A percentile compares a stretch with the other conserved stretches of the same genome.
These are phyloP conservation scores for Diplotaxis tenuifolia DNA, from an alignment of 345 rosid genomes.

Conservation along the genomic window DNA sequence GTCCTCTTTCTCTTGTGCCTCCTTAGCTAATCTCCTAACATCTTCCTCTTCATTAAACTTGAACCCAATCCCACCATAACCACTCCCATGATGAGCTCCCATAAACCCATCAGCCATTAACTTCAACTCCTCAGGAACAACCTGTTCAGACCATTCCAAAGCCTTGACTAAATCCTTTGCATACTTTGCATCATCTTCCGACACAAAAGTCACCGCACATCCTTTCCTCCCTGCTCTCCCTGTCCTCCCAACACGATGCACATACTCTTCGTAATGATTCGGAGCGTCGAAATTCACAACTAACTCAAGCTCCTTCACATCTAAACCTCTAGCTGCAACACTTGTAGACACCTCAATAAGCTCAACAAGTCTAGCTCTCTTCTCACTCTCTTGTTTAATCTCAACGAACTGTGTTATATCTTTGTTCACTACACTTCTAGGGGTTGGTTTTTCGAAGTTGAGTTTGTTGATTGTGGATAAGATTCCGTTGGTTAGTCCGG, in stretches of 20 bases:
- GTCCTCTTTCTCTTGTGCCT: slow-evolving; percentile 80
- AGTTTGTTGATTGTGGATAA: slow-evolving; percentile 83
- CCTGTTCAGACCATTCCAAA: slow-evolving; percentile 85
- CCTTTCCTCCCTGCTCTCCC: slow-evolving; percentile 96
- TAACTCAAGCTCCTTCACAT: slow-evolving; percentile 92
- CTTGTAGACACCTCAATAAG: slow-evolving; percentile 98
- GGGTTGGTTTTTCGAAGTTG: slow-evolving; percentile 82
- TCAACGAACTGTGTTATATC: slow-evolving; percentile 89
- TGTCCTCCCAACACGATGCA: slow-evolving; percentile 93
- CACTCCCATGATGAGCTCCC: neutral
- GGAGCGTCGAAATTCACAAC: slow-evolving; percentile 88
- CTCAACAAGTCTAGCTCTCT: slow-evolving; percentile 77
- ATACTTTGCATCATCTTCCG: slow-evolving; percentile 88
- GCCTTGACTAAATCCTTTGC: slow-evolving; percentile 97
- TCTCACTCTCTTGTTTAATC: slow-evolving; percentile 80
- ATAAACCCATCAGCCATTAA: neutral
- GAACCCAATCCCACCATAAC: neutral
- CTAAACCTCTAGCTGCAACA: slow-evolving; percentile 94
- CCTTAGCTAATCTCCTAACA: slow-evolving; percentile 50
- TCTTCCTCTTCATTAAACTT: neutral
- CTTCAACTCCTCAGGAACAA: neutral
- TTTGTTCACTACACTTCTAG: slow-evolving; percentile 94
- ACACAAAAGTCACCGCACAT: slow-evolving; percentile 87
- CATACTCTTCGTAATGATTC: slow-evolving; percentile 96
- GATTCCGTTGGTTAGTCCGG: slow-evolving; percentile 75